Percentiles rank a stretch among this genome's conserved stretches.
Conservation (phyloP, 345 rosid species). For the Stellera chamaejasme region DNA sequence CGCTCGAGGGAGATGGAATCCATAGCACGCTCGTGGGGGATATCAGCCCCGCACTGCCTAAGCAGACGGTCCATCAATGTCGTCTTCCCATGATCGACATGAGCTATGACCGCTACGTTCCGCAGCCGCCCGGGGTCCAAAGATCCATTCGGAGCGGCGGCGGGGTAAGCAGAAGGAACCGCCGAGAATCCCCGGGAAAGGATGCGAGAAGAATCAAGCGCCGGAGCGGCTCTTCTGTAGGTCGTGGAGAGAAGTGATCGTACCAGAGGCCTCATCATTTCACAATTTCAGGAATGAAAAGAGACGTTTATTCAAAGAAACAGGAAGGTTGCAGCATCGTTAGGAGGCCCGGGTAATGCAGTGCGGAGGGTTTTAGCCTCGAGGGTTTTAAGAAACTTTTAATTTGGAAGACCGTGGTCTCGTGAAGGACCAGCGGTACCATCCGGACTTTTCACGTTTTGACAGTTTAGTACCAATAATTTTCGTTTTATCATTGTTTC, state of each 20-base stretch:
- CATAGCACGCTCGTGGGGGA: constrained; percentile 99
- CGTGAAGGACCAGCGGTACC: no score
- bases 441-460: no score
- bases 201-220: constrained; percentile 15
- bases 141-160: constrained; percentile 29
- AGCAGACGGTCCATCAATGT: constrained; percentile 96
- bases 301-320: no score
- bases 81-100: constrained; percentile 97
- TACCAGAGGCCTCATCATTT: constrained; percentile 74
- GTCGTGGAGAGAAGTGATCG: constrained; percentile 59
- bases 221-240: constrained; percentile 39
- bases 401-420: no score
- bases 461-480: no score
- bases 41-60: constrained; percentile 97
- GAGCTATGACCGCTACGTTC: constrained; percentile 96
- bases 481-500: no score
- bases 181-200: constrained; percentile 41
- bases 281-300: not conserved
- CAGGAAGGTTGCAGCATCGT: no score
- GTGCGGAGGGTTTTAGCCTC: no score
- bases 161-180: constrained; percentile 28
- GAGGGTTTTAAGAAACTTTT: no score
- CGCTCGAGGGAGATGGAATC: constrained; percentile 96
- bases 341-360: no score
- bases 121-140: constrained; percentile 70